phyloP scores from a whole-genome alignment of 192 early-diverging fungal genomes.

The Geranomyces variabilis region DNA sequence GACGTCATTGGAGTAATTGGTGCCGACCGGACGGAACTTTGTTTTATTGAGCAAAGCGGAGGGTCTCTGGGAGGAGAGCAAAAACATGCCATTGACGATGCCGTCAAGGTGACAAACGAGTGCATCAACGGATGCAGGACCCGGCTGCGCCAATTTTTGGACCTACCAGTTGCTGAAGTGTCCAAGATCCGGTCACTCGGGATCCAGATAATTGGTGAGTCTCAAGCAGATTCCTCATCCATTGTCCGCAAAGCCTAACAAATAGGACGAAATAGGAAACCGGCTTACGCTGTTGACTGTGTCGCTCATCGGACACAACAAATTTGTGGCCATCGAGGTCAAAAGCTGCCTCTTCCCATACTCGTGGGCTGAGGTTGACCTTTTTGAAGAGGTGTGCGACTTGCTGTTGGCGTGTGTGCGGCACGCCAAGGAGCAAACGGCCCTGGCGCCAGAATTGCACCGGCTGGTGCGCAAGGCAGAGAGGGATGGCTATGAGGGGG shows the following conservation, averaged over 20 bases:
- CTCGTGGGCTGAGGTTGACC: background rate
- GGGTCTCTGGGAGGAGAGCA: background rate
- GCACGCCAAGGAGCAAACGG: too few species aligned
- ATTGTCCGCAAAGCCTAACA: background rate
- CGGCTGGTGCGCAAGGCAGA: too few species aligned
- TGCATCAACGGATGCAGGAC: background rate
- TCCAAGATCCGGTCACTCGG: background rate
- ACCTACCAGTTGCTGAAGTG: background rate
- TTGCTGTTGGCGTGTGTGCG: background rate
- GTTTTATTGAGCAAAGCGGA: slow-evolving; percentile 8
- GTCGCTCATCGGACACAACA: background rate
- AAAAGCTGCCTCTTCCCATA: background rate
- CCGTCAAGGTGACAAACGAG: background rate
- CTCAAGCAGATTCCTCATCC: background rate
- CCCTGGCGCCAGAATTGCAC: too few species aligned
- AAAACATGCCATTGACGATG: background rate
- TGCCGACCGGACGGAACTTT: slow-evolving; percentile 1
- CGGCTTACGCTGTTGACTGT: background rate
- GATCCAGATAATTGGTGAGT: background rate
- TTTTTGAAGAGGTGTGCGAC: background rate
- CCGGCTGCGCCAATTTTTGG: slow-evolving; percentile 6
- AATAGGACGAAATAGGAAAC: background rate
- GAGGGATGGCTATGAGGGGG: too few species aligned
- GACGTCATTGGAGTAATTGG: slow-evolving; percentile 7
- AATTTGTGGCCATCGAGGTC: slow-evolving; percentile 7